These are phyloP conservation scores for Lunasporangiospora selenospora DNA, from an alignment of 192 early-diverging fungal genomes.

Conservation along the genomic window DNA sequence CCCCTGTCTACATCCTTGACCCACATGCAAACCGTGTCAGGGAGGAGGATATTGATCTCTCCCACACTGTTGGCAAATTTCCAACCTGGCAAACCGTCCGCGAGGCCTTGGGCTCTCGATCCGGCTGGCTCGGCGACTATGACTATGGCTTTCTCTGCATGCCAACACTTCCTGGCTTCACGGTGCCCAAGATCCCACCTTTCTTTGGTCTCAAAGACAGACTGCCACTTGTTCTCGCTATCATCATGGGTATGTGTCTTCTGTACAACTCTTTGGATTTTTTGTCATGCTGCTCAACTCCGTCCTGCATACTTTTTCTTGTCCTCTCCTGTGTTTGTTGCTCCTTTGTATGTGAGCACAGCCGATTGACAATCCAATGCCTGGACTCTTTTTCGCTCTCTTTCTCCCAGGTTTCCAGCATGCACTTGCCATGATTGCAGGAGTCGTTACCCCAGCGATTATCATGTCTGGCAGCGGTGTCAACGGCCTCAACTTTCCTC, in stretches of 20 bases:
- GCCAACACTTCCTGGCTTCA: slow-evolving; percentile 48
- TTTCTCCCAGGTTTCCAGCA: slow-evolving; percentile 28
- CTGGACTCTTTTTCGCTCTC: background rate
- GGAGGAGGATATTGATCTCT: slow-evolving; percentile 44
- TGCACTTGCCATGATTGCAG: slow-evolving; percentile 46
- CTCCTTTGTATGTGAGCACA: no score
- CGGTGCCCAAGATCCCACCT: slow-evolving; percentile 40
- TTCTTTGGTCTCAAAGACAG: slow-evolving; percentile 53
- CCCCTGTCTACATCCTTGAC: slow-evolving; percentile 38
- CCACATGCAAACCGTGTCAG: slow-evolving; percentile 39
- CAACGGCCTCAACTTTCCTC: slow-evolving; percentile 26
- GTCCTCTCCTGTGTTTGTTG: no score
- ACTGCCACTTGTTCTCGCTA: slow-evolving; percentile 47
- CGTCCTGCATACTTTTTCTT: no score
- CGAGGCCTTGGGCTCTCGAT: slow-evolving; percentile 25
- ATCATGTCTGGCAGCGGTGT: slow-evolving; percentile 41
- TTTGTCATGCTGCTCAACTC: no score
- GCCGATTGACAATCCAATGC: no score
- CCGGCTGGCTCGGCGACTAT: slow-evolving; percentile 57
- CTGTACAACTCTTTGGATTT: background rate
- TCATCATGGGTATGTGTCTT: slow-evolving; percentile 48
- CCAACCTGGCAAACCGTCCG: slow-evolving; percentile 39
- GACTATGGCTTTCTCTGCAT: slow-evolving; percentile 56
- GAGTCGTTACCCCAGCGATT: slow-evolving; percentile 39
- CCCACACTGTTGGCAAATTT: slow-evolving; percentile 25